Evolutionary conservation across 2,329 filamentous ascomycete genomes (phyloP), one percentile per base, ranked within the genome.

Genomic region (Cercospora nicotianae): DNA sequence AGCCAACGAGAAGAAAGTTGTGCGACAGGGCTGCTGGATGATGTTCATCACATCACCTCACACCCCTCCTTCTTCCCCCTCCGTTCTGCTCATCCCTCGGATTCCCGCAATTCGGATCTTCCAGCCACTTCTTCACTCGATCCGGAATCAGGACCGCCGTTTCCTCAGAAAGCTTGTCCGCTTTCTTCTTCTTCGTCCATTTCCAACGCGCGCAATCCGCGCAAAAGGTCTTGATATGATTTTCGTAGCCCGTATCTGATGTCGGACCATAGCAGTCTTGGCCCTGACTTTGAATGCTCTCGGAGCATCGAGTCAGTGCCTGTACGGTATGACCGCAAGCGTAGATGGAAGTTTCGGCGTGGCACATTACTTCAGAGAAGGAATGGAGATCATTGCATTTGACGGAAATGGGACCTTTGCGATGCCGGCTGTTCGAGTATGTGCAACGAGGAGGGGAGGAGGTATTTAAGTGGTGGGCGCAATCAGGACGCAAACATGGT

Each of bases 21-120:
- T n/a, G n/a, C n/a, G n/a, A n/a, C n/a, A n/a, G n/a, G n/a, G n/a
- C n/a, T n/a, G n/a, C n/a, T n/a, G n/a, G n/a, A n/a, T n/a, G 31
- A 55, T 23, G 45, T 12, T 51, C 8, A 20, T 53, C 36, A 67
- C 66, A 64, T 67, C 12, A 33, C 42, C 16, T 7, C 23, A 64
- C 66, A 67, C 30, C 33, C 28, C 10, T 59, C 10, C 59, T 33
- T 57, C 28, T 18, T 20, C 57, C 3, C 33, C 26, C 31, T 4
- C 9, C 60, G 10, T 5, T n/a, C 48, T 6, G 7, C 5, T 23
- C 23, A 16, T 62, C 60, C 55, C 28, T 61, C 23, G 62, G 62
- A 51, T 69, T 69, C 28, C 67, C 67, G 39, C 67, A 69, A 64
- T 69, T 69, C 36, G 63, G 63, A 66, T 69, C 67, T 9, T 31